These are phyloP conservation scores for Ganoderma lucidum DNA, from an alignment of 1,284 basidiomycete genomes.

Conservation along the genomic window DNA sequence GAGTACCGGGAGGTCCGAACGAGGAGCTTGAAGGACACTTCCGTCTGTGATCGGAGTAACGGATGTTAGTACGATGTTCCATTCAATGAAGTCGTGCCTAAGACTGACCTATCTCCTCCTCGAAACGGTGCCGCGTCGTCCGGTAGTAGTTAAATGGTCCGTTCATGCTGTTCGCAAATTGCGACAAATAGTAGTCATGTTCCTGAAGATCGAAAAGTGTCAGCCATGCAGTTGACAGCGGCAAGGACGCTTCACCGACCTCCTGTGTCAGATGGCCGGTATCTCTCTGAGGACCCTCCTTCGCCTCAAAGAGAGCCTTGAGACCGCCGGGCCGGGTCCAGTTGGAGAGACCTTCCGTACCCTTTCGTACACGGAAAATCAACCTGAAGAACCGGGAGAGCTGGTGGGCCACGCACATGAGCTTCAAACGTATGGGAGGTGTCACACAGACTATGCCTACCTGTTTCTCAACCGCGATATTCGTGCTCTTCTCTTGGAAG, in stretches of 20 bases:
- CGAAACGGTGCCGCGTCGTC: constrained; percentile 59
- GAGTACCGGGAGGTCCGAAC: constrained; percentile 60
- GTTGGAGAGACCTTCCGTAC: constrained; percentile 13
- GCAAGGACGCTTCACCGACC: constrained; percentile 14
- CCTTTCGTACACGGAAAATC: constrained; percentile 21
- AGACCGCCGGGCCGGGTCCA: constrained; percentile 29
- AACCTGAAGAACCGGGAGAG: constrained; percentile 28
- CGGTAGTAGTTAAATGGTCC: constrained; percentile 79
- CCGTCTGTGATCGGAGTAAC: constrained; percentile 40
- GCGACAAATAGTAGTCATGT: constrained; percentile 54
- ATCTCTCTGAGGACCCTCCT: constrained; percentile 5
- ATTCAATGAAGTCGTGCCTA: background rate
- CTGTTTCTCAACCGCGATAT: constrained; percentile 55
- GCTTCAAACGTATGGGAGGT: background rate
- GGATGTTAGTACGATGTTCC: constrained; percentile 20
- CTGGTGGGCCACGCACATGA: constrained; percentile 20
- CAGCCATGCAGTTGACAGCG: constrained; percentile 4
- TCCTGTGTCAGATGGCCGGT: constrained; percentile 27
- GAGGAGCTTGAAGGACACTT: constrained; percentile 51
- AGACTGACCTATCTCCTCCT: constrained; percentile 66
- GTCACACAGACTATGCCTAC: constrained; percentile 12
- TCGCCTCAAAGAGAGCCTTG: constrained; percentile 15
- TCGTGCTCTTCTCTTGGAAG: constrained; percentile 58
- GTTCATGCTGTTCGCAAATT: constrained; percentile 61
- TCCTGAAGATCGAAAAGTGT: constrained; percentile 50